Evolutionary conservation across 2,329 filamentous ascomycete species (phyloP).

Genomic region (Beauveria asiatica): DNA sequence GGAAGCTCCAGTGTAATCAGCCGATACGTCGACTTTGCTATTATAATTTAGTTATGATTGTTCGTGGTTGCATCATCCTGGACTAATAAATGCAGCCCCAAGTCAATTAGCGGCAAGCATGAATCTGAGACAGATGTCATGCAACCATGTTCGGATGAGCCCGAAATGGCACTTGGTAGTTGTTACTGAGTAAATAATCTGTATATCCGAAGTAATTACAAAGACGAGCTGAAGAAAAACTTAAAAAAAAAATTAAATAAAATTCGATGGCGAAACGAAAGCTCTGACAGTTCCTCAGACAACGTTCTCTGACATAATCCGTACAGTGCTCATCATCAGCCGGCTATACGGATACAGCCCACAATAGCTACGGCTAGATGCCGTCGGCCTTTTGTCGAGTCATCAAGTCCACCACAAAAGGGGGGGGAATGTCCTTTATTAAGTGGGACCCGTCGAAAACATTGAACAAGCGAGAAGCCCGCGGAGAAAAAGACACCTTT

Average conservation of each 20-base stretch:
- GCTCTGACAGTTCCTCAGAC: too few relatives aligned
- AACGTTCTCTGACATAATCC: too few relatives aligned
- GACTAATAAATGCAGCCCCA: neutral
- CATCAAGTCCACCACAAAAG: neutral
- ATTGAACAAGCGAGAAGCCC: neutral
- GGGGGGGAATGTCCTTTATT: too few relatives aligned
- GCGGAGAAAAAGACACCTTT: too few relatives aligned
- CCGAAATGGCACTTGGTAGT: neutral
- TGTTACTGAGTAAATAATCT: too few relatives aligned
- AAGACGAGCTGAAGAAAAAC: neutral
- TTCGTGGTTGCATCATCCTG: neutral
- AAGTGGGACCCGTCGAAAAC: neutral
- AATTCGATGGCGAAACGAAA: too few relatives aligned
- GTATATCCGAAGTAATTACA: too few relatives aligned
- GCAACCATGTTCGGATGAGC: neutral
- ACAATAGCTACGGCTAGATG: neutral
- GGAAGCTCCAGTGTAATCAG: neutral
- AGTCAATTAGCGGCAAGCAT: neutral
- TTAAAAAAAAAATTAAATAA: too few relatives aligned
- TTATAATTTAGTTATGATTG: too few relatives aligned
- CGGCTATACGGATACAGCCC: neutral
- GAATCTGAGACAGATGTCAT: neutral
- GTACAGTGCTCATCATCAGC: too few relatives aligned
- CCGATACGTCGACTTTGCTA: neutral
- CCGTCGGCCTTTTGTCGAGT: conserved; percentile 5